Base-by-base conservation (phyloP, 768 basidiomycete genomes). In the Candolleomyces efflorescens region DNA sequence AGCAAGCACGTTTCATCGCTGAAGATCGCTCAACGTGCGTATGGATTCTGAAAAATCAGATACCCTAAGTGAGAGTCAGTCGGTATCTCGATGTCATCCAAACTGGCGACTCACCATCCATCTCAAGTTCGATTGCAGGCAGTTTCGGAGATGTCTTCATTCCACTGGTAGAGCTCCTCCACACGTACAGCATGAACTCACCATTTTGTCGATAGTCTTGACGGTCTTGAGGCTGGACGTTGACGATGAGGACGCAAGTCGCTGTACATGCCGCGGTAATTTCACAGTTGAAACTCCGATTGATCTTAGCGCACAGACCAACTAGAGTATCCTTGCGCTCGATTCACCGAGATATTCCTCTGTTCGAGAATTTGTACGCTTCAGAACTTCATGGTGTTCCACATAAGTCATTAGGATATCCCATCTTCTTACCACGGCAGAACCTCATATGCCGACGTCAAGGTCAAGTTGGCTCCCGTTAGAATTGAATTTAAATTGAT, bases 51-150 rank as follows among this genome's bases (percentile, higher is more conserved):
- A 10, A 18, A 17, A 2, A 7, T 49, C 22, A 45, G 39, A 41
- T 58, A 32, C 11, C 49, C 47, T 58, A 32, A 6, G 22, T 3
- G 23, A 23, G 26, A 18, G n/a, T 60, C 49, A 54, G 53, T 36
- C 37, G 48, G 38, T 24, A 48, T 26, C 43, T 36, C 20, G 65
- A 62, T 39, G 65, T 69, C 67, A 83, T 82, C 82, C 65, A 61
- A 55, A 65, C 0, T 2, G 52, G 63, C 63, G 57, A 79, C 82
- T 71, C 66, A 69, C 80, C 82, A 84, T 83, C 81, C 80, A 82
- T 75, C 79, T 69, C 65, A 68, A 67, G 60, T 45, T 55, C 24
- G 36, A n/a, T n/a, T n/a, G n/a, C n/a, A n/a, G 13, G 26, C 51
- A 23, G 54, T 55, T 56, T 62, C 59, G 37, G 53, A 68, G 69